A percentile compares a stretch with the other conserved stretches of the same genome.
These are phyloP conservation scores for Globisporangium parvum DNA, from an alignment of 352 stramenopile species.

Conservation along the genomic window DNA sequence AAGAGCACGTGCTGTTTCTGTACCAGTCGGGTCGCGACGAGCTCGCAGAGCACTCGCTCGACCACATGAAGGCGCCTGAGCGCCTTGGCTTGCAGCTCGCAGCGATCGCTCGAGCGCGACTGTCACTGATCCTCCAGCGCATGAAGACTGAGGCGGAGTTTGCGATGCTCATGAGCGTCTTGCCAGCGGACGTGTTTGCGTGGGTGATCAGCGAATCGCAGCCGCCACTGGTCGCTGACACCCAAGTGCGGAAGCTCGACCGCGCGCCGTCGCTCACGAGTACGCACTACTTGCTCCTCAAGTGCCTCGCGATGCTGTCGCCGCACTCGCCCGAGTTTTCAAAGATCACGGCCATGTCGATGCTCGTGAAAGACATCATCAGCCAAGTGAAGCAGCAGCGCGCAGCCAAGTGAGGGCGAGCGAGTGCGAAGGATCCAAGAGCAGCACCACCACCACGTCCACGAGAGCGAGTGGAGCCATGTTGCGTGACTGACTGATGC, in stretches of 20 bases:
- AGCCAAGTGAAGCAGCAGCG: conserved; percentile 51
- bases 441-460: too few species aligned
- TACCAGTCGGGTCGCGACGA: conserved; percentile 75
- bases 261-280: conserved; percentile 66
- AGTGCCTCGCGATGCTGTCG: conserved; percentile 50
- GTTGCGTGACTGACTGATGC: too few species aligned
- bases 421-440: too few species aligned
- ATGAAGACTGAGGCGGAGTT: conserved; percentile 78
- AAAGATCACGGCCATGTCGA: conserved; percentile 68
- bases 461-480: too few species aligned
- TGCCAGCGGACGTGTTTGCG: conserved; percentile 70
- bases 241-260: conserved; percentile 58
- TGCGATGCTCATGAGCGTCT: conserved; percentile 72
- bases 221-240: conserved; percentile 49
- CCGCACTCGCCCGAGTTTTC: conserved; percentile 45
- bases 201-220: conserved; percentile 61
- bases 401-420: not conserved
- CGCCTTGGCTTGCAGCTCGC: conserved; percentile 48
- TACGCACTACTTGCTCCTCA: conserved; percentile 66
- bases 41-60: conserved; percentile 57
- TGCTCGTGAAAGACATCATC: conserved; percentile 81
- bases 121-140: conserved; percentile 65
- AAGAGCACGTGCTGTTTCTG: conserved; percentile 78
- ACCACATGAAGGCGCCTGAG: conserved; percentile 67
- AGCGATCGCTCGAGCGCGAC: conserved; percentile 60